phyloP scores from a whole-genome alignment of 106 monocot species.

The Acanthochlamys bracteata region DNA sequence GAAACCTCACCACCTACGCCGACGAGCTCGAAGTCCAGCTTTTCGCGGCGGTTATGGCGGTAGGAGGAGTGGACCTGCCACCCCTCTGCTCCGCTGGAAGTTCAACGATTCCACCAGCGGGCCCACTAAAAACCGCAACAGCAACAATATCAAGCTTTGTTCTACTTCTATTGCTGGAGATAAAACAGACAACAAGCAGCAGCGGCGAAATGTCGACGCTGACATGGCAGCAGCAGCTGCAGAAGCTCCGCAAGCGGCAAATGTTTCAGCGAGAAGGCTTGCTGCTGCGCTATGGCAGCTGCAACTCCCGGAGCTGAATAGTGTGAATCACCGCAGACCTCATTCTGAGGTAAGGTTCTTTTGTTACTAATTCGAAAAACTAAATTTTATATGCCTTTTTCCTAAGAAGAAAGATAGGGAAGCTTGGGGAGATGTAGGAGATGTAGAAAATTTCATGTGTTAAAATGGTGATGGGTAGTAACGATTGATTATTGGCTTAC shows the following conservation, averaged over 20 bases:
- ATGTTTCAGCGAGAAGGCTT: slow-evolving; percentile 64
- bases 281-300: slow-evolving; percentile 71
- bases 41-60: slow-evolving; percentile 2
- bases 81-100: slow-evolving; percentile 78
- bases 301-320: slow-evolving; percentile 21
- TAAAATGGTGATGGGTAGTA: too few species aligned
- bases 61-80: slow-evolving; percentile 46
- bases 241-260: neutral
- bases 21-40: neutral
- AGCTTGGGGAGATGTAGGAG: too few species aligned
- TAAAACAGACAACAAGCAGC: neutral
- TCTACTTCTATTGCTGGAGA: neutral
- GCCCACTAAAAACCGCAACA: neutral
- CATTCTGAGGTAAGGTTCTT: slow-evolving; percentile 10
- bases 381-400: neutral
- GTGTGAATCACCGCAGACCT: slow-evolving; percentile 2
- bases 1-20: slow-evolving; percentile 5
- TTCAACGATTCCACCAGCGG: slow-evolving; percentile 21
- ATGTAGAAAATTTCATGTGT: too few species aligned
- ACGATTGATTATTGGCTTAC: too few species aligned
- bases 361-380: neutral
- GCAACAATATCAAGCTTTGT: neutral
- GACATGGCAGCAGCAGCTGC: neutral
- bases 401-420: neutral
- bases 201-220: neutral